Evolutionary conservation across 805 yeast genomes (phyloP).

Genomic region (Candida nanaspora): DNA sequence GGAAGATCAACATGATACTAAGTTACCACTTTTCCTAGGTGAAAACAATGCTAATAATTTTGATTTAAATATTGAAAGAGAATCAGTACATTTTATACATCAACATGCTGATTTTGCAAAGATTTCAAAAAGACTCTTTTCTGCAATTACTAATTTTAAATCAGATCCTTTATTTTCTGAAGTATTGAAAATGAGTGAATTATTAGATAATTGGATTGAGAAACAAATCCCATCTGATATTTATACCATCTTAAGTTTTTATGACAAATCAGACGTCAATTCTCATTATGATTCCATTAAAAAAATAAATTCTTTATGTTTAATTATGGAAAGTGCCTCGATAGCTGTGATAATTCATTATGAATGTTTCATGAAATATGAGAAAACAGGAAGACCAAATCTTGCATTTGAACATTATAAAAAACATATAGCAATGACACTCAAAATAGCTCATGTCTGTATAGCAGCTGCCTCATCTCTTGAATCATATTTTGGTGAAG

Average conservation of each 20-base stretch:
- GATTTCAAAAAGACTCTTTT: slow-evolving; percentile 25
- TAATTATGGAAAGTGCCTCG: slow-evolving; percentile 6
- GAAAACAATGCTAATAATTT: slow-evolving; percentile 24
- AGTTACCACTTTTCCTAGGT: slow-evolving; percentile 30
- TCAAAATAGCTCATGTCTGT: slow-evolving; percentile 27
- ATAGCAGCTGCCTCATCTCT: slow-evolving; percentile 26
- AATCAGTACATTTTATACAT: slow-evolving; percentile 24
- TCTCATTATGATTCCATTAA: neutral
- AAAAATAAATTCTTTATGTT: neutral
- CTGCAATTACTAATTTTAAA: slow-evolving; percentile 25
- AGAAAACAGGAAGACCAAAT: slow-evolving; percentile 18
- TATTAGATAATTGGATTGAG: slow-evolving; percentile 27
- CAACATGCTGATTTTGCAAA: slow-evolving; percentile 24
- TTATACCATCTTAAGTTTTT: neutral
- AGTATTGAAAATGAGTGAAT: slow-evolving; percentile 18
- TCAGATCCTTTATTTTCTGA: slow-evolving; percentile 27
- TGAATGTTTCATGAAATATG: slow-evolving; percentile 35
- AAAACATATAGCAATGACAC: slow-evolving; percentile 19
- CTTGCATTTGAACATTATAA: slow-evolving; percentile 29
- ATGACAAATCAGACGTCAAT: neutral
- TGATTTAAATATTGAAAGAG: slow-evolving; percentile 31
- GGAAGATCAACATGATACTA: slow-evolving; percentile 34
- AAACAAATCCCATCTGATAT: slow-evolving; percentile 19
- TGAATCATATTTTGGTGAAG: slow-evolving; percentile 31
- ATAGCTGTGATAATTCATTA: slow-evolving; percentile 25